phyloP scores from a whole-genome alignment of 805 yeast species.

The Deakozyma indianensis region DNA sequence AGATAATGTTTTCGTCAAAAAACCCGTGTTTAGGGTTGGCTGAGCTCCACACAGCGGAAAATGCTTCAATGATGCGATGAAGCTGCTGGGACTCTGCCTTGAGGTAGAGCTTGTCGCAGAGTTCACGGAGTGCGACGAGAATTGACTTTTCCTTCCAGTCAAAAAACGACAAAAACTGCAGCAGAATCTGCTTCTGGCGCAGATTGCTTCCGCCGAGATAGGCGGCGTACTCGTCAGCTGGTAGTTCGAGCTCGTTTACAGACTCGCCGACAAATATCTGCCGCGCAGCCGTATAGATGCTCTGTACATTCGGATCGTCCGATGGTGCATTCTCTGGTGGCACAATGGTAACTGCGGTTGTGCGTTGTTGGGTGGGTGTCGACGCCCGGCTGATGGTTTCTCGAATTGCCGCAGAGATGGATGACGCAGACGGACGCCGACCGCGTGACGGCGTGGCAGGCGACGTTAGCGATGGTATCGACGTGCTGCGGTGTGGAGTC shows the following conservation, averaged over 20 bases:
- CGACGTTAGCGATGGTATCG: background rate
- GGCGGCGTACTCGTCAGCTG: constrained; percentile 4
- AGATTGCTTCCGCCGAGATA: constrained; percentile 1
- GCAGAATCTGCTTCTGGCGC: constrained; percentile 17
- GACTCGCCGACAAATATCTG: background rate
- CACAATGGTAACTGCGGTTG: background rate
- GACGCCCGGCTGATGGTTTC: background rate
- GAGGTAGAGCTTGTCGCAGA: constrained; percentile 56
- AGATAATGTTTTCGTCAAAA: constrained; percentile 42
- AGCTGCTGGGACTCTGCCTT: constrained; percentile 76
- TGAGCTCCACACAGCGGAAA: constrained; percentile 47
- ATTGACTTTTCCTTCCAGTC: constrained; percentile 36
- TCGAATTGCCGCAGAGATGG: background rate
- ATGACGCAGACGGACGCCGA: background rate
- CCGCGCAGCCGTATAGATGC: background rate
- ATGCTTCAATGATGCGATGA: constrained; percentile 55
- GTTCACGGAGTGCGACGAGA: constrained; percentile 37
- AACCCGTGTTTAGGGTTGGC: constrained; percentile 34
- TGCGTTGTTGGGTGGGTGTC: background rate
- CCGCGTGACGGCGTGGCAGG: background rate
- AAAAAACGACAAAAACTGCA: constrained; percentile 25
- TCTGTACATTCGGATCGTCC: background rate
- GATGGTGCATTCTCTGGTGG: background rate
- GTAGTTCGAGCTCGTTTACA: constrained; percentile 1
- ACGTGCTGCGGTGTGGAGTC: background rate